A percentile compares a stretch with the other conserved stretches of the same genome.
These are phyloP conservation scores for Aureobasidium subglaciale DNA, from an alignment of 2,329 filamentous ascomycete genomes.

Conservation along the genomic window DNA sequence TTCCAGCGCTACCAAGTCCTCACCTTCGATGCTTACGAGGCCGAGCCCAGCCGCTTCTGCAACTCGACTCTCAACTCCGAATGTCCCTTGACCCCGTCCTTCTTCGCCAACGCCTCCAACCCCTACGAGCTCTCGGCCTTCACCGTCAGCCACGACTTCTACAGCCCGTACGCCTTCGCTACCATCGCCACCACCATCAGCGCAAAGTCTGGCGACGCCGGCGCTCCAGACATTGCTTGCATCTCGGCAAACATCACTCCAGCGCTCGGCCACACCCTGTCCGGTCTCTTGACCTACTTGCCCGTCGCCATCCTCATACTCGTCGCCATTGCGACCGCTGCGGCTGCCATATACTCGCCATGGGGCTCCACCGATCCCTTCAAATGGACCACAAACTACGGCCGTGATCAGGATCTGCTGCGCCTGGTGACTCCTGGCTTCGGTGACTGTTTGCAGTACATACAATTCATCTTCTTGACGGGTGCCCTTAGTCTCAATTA, in stretches of 20 bases:
- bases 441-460: slow-evolving; percentile 92
- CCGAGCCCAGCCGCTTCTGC: slow-evolving; percentile 58
- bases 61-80: slow-evolving; percentile 47
- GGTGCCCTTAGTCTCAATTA: slow-evolving; percentile 84
- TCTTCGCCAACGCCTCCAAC: slow-evolving; percentile 50
- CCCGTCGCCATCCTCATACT: slow-evolving; percentile 72
- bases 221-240: slow-evolving; percentile 63
- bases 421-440: slow-evolving; percentile 93
- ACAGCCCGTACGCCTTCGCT: slow-evolving; percentile 77
- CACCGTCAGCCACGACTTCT: slow-evolving; percentile 64
- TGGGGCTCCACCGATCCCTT: slow-evolving; percentile 91
- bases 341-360: slow-evolving; percentile 81
- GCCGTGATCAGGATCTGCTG: slow-evolving; percentile 83
- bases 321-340: slow-evolving; percentile 73
- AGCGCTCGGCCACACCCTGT: slow-evolving; percentile 62
- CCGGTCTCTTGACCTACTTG: slow-evolving; percentile 64
- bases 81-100: slow-evolving; percentile 72
- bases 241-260: slow-evolving; percentile 79
- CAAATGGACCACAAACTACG: slow-evolving; percentile 96
- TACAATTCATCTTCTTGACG: slow-evolving; percentile 84
- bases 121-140: slow-evolving; percentile 60
- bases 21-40: slow-evolving; percentile 63
- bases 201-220: slow-evolving; percentile 66
- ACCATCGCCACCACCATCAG: slow-evolving; percentile 68
- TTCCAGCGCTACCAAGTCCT: slow-evolving; percentile 65